Conservation (phyloP, 176 grass and related monocot genomes). For the Musa itinerans region DNA sequence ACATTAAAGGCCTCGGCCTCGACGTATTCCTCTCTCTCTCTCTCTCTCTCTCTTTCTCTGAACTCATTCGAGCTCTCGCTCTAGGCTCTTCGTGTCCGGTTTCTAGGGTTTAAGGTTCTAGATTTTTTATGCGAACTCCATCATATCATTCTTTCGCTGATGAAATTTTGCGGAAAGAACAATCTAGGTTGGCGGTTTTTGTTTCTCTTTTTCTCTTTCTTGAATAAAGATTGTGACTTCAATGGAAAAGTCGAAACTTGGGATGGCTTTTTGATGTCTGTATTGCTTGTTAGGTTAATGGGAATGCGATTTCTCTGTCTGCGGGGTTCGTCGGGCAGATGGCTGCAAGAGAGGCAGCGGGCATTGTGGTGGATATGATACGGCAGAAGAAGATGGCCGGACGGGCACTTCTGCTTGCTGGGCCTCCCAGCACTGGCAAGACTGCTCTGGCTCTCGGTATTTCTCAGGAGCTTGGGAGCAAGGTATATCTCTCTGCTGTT, state of each 20-base stretch:
- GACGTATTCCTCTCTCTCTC: constrained; percentile 34
- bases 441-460: constrained; percentile 82
- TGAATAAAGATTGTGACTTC: neutral
- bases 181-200: neutral
- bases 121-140: neutral
- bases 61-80: constrained; percentile 31
- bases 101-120: constrained; percentile 1
- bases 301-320: constrained; percentile 47
- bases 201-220: neutral
- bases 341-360: constrained; percentile 55
- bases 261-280: neutral
- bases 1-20: constrained; percentile 95
- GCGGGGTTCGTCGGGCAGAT: constrained; percentile 87
- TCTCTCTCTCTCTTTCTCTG: constrained; percentile 12
- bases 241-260: neutral
- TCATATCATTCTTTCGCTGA: neutral
- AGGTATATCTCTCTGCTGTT: constrained; percentile 27
- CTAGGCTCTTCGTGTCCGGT: constrained; percentile 10
- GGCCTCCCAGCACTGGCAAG: constrained; percentile 83
- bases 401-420: constrained; percentile 65
- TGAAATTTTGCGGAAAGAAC: neutral
- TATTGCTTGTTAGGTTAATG: constrained; percentile 40
- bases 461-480: constrained; percentile 93
- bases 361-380: constrained; percentile 85
- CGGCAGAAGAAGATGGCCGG: constrained; percentile 97